These are phyloP conservation scores for Pichia sp. DNA, from an alignment of 1,139 yeast species.

Conservation along the genomic window DNA sequence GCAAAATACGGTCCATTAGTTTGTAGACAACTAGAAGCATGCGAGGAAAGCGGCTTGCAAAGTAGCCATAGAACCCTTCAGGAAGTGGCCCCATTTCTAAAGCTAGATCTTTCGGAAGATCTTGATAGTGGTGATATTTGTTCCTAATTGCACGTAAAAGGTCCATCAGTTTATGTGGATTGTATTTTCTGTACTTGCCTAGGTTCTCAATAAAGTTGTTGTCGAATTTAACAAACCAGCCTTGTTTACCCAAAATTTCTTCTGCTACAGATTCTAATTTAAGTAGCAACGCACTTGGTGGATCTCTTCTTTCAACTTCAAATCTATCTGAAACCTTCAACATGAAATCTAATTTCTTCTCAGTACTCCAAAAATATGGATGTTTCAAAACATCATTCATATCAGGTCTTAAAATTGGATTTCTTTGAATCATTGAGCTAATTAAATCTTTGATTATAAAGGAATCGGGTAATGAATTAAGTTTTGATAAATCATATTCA, in stretches of 20 bases:
- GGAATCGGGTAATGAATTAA: constrained; percentile 39
- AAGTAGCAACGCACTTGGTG: constrained; percentile 62
- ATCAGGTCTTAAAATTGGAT: constrained; percentile 70
- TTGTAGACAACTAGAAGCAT: constrained; percentile 70
- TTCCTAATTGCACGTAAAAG: constrained; percentile 82
- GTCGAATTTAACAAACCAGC: constrained; percentile 81
- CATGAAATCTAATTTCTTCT: constrained; percentile 72
- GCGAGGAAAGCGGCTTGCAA: constrained; percentile 67
- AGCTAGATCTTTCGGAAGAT: constrained; percentile 61
- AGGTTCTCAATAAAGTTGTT: constrained; percentile 66
- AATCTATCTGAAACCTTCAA: constrained; percentile 85
- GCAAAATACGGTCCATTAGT: constrained; percentile 7
- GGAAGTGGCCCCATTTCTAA: constrained; percentile 72
- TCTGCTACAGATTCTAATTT: constrained; percentile 53
- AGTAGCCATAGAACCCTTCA: constrained; percentile 73
- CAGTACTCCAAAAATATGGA: constrained; percentile 82
- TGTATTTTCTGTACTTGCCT: constrained; percentile 87
- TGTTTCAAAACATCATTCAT: constrained; percentile 65
- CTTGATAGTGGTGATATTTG: constrained; percentile 90
- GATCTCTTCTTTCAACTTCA: constrained; percentile 82
- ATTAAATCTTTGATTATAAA: constrained; percentile 71
- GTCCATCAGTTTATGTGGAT: constrained; percentile 72
- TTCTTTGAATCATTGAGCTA: constrained; percentile 57
- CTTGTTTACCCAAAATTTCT: constrained; percentile 50
- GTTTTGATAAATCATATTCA: constrained; percentile 45